Base-by-base conservation (phyloP, 139 green algal genomes). In the Mesotaenium endlicherianum region DNA sequence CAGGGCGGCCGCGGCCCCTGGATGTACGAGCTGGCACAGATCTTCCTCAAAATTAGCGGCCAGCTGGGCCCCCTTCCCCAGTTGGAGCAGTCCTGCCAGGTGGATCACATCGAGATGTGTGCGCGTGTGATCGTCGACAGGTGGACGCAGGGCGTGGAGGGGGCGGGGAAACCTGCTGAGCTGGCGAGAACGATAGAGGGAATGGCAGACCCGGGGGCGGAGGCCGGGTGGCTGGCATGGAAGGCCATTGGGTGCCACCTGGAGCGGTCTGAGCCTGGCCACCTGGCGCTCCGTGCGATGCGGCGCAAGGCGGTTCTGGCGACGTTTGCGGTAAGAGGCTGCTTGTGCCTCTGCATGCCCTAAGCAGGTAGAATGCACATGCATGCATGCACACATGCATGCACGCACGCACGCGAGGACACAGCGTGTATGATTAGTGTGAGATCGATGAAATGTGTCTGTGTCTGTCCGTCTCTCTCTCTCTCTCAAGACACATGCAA, bases 151-250 rank as follows among this genome's bases (percentile, higher is more conserved):
- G 6, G 20, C 26, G 17, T 42, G 75, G 8, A 41, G 75, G 20
- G 20, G 53, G 30, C 20, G 30, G 49, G 59, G 75, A 69, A 68
- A 2, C 42, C 36, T 20, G 30, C 30, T 41, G 75, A 20, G 49
- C n/a, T 82, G 26, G 36, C 39, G n/a, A 44, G n/a, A 43, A 70
- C 42, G 75, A 30, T 50, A 30, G n/a, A 71, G 47, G 17, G 38
- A n/a, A 30, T 50, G 39, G 47, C 39, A 8, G 45, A 82, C 26
- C 45, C 75, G 1, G 75, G 50, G 59, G 45, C 36, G n/a, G 47
- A 79, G 45, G 59, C 71, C 17, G 75, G 75, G 20, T 82, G 75
- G 75, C 17, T 31, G 17, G 39, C 45, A 30, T 82, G 75, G 75
- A 69, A 82, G 42, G 45, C 44, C 26, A 69, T 82, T 16, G 75